Evolutionary conservation across 441 rosid genomes (phyloP).

Genomic region (Populus trichocarpa): DNA sequence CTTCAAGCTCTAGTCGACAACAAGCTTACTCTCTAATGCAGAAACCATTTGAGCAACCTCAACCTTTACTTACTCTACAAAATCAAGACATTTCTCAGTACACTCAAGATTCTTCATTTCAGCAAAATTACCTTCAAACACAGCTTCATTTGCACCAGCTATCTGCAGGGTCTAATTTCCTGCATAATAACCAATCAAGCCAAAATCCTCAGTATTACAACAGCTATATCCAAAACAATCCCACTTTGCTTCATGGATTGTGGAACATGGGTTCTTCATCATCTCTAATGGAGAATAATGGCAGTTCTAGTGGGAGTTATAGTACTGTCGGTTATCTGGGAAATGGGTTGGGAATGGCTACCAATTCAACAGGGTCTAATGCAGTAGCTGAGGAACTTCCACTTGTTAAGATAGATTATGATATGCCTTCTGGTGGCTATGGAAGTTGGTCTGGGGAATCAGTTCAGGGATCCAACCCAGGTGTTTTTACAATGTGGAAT

Average conservation of each 20-base stretch:
- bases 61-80: conserved; percentile 59
- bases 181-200: conserved; percentile 37
- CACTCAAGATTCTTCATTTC: conserved; percentile 51
- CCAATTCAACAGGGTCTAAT: conserved; percentile 38
- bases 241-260: conserved; percentile 72
- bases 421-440: conserved; percentile 61
- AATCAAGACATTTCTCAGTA: conserved; percentile 67
- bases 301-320: conserved; percentile 43
- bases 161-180: conserved; percentile 33
- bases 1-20: conserved; percentile 54
- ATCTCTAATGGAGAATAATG: conserved; percentile 43
- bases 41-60: conserved; percentile 60
- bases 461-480: conserved; percentile 69
- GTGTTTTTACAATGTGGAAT: conserved; percentile 88
- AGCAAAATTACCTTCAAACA: conserved; percentile 64
- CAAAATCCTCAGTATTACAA: conserved; percentile 59
- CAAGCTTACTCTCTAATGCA: conserved; percentile 61
- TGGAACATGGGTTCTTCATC: conserved; percentile 46
- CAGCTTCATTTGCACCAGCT: conserved; percentile 77
- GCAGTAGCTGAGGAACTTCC: conserved; percentile 51
- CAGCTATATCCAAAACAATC: conserved; percentile 61
- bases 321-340: conserved; percentile 53
- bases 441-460: conserved; percentile 71
- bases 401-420: conserved; percentile 79
- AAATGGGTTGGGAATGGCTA: conserved; percentile 48